Base-by-base conservation (phyloP, 2,329 filamentous ascomycete species). In the Davidsoniella virescens region DNA sequence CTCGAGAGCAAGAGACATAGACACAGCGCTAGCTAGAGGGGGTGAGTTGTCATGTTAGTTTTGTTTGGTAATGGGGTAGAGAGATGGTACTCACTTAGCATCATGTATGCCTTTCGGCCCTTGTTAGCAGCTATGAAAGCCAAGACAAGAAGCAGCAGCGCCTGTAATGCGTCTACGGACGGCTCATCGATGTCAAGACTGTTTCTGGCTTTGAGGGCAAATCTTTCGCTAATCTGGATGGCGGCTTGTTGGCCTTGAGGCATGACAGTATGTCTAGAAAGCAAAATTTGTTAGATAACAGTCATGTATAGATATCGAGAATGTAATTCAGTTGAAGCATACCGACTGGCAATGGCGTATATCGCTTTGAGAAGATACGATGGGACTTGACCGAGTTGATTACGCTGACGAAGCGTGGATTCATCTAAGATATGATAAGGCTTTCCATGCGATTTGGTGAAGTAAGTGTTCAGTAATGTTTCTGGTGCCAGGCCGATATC, bases 71-170 rank as follows among this genome's bases (percentile, higher is more conserved):
- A 41, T 44, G 17, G 40, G 4, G 9, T 4, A 20, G 1, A 20
- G n/a, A n/a, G 23, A 37, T 14, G 16, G 14, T 23, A 58, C 68
- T 17, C 78, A 85, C 85, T 77, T 57, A 93, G 70, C 38, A 87
- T 71, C 86, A 93, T 93, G 57, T 87, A 92, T 1, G 84, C 81
- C 64, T 84, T 92, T 65, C 85, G 90, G 14, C 86, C 84, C 58
- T 82, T 80, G 23, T 87, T 86, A 26, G 78, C 72, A 36, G 86
- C 85, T 45, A 80, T 86, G 58, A 80, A 88, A 2, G 84, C 80
- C 59, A 82, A 78, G 0, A 82, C 78, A 2, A 94, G 73, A 8
- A 94, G 70, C 43, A 94, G 66, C 14, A 90, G 69, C 2, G 84
- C 74, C 61, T 93, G 85, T 7, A 93, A 64, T 33, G 76, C 75